phyloP scores from a whole-genome alignment of 257 asterid species.

The Nicotiana undulata region DNA sequence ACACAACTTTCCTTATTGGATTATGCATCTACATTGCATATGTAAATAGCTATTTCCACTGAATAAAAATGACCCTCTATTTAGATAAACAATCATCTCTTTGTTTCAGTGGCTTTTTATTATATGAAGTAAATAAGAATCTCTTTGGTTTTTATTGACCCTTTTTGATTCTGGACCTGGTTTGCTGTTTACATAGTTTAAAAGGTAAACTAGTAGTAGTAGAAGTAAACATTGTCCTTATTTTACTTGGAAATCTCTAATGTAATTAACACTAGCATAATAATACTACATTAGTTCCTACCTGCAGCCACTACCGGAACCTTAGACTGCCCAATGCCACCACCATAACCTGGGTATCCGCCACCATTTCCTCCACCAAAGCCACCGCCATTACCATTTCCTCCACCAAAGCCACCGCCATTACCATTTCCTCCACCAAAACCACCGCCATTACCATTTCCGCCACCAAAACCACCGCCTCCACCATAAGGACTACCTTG shows the following conservation, averaged over 20 bases:
- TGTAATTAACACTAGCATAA: neutral
- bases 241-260: neutral
- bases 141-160: neutral
- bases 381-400: slow-evolving; percentile 1
- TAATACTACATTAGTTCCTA: neutral
- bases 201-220: neutral
- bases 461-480: slow-evolving; percentile 4
- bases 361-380: slow-evolving; percentile 1
- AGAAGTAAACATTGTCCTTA: neutral
- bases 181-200: neutral
- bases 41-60: slow-evolving; percentile 5
- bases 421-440: slow-evolving; percentile 10
- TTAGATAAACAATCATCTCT: neutral
- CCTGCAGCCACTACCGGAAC: neutral
- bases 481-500: neutral
- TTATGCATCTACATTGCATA: neutral
- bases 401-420: slow-evolving; percentile 8
- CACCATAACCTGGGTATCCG: neutral
- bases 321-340: neutral
- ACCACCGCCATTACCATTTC: slow-evolving; percentile 14
- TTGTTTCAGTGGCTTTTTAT: neutral
- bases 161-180: neutral
- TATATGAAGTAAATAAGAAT: neutral
- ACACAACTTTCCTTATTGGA: neutral
- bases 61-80: neutral